Evolutionary conservation across 352 stramenopile genomes (phyloP).

Genomic region (Blastocystis sp.): DNA sequence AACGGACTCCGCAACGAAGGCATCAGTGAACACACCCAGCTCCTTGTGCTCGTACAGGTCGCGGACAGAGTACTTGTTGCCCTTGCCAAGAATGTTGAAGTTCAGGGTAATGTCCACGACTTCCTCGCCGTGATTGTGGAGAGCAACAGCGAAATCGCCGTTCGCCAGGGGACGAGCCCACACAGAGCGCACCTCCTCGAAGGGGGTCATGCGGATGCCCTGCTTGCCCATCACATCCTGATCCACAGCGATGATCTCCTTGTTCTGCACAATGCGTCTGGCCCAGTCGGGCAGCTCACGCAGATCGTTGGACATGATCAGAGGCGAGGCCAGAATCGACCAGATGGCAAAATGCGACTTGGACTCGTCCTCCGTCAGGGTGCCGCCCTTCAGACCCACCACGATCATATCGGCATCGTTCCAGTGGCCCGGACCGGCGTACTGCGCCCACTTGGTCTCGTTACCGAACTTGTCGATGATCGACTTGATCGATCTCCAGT

Average conservation of each 20-base stretch:
- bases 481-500: constrained; percentile 70
- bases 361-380: constrained; percentile 70
- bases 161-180: constrained; percentile 68
- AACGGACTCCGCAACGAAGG: constrained; percentile 5
- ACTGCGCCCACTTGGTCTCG: constrained; percentile 59
- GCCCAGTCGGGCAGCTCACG: constrained; percentile 70
- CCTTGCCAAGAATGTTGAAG: constrained; percentile 31
- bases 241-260: constrained; percentile 73
- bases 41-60: constrained; percentile 69
- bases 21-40: constrained; percentile 64
- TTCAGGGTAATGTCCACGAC: constrained; percentile 65
- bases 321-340: constrained; percentile 72
- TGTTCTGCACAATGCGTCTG: constrained; percentile 73
- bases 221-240: constrained; percentile 72
- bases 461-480: constrained; percentile 73
- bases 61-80: constrained; percentile 57
- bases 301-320: constrained; percentile 73
- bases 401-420: constrained; percentile 74
- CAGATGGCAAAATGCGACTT: constrained; percentile 73
- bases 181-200: constrained; percentile 23
- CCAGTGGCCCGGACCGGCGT: constrained; percentile 71
- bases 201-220: constrained; percentile 62
- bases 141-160: constrained; percentile 68
- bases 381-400: constrained; percentile 67
- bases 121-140: constrained; percentile 62